Conservation (phyloP, 352 stramenopile genomes). For the Globisporangium carolinianum region DNA sequence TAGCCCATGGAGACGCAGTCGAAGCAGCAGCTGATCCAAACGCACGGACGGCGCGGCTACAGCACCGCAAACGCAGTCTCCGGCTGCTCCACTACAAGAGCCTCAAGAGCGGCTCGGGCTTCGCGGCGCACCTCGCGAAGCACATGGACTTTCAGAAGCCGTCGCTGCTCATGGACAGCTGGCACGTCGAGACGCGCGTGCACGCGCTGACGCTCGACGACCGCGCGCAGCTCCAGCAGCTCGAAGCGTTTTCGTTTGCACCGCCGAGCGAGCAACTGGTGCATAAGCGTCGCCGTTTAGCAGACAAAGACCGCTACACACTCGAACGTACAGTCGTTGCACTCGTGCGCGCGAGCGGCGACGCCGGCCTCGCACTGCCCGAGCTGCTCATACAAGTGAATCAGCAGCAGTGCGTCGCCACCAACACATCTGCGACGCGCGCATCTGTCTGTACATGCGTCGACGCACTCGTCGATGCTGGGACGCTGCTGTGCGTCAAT, state of each 20-base stretch:
- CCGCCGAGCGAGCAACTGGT: neutral
- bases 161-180: slow-evolving; percentile 56
- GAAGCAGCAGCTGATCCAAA: slow-evolving; percentile 13
- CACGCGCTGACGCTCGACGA: slow-evolving; percentile 38
- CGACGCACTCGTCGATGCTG: slow-evolving; percentile 44
- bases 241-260: slow-evolving; percentile 47
- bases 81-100: slow-evolving; percentile 59
- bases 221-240: slow-evolving; percentile 16
- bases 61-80: slow-evolving; percentile 22
- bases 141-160: slow-evolving; percentile 51
- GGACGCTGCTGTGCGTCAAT: slow-evolving; percentile 55
- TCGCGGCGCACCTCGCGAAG: slow-evolving; percentile 66
- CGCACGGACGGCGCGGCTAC: slow-evolving; percentile 5
- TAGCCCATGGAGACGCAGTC: neutral
- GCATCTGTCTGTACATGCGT: slow-evolving; percentile 22
- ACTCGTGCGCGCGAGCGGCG: slow-evolving; percentile 33
- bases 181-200: slow-evolving; percentile 68
- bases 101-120: slow-evolving; percentile 51
- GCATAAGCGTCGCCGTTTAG: slow-evolving; percentile 15
- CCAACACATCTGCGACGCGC: slow-evolving; percentile 1
- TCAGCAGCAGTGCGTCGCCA: neutral
- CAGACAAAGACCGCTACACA: slow-evolving; percentile 9
- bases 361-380: slow-evolving; percentile 31
- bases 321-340: slow-evolving; percentile 19
- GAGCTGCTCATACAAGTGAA: slow-evolving; percentile 20